Conservation (phyloP, 495 filamentous ascomycete genomes). For the Penicillium diatomitis region DNA sequence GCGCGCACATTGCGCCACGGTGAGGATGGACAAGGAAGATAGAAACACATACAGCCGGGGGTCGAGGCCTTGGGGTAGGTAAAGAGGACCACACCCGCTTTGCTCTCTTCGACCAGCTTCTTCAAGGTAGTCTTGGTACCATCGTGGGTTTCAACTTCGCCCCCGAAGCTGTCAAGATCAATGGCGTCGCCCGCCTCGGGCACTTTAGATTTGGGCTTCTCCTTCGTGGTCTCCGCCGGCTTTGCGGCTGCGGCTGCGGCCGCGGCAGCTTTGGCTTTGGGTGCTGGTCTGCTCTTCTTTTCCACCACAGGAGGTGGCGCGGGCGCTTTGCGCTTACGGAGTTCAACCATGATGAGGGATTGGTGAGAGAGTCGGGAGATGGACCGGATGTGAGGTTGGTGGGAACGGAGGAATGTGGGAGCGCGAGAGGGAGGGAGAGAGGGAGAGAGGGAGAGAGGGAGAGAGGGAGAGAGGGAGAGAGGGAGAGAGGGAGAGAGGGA, state of each 20-base stretch:
- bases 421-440: not conserved
- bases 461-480: not conserved
- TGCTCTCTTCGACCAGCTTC: constrained; percentile 69
- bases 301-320: constrained; percentile 42
- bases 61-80: constrained; percentile 95
- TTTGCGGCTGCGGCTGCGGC: constrained; percentile 6
- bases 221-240: constrained; percentile 14
- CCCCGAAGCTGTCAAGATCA: constrained; percentile 63
- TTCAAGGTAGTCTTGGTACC: constrained; percentile 68
- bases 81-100: constrained; percentile 81
- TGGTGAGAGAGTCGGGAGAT: not conserved
- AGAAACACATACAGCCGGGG: constrained; percentile 70
- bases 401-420: no score
- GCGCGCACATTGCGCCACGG: not conserved
- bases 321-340: constrained; percentile 68
- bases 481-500: not conserved
- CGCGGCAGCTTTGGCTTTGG: constrained; percentile 38
- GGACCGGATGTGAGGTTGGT: not conserved
- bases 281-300: constrained; percentile 43
- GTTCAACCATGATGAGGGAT: constrained; percentile 44
- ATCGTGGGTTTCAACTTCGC: constrained; percentile 77
- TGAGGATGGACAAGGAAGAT: not conserved
- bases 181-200: constrained; percentile 46
- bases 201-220: constrained; percentile 12
- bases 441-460: not conserved